Conservation (phyloP, 148 eudicot species). For the Polygonum aviculare region DNA sequence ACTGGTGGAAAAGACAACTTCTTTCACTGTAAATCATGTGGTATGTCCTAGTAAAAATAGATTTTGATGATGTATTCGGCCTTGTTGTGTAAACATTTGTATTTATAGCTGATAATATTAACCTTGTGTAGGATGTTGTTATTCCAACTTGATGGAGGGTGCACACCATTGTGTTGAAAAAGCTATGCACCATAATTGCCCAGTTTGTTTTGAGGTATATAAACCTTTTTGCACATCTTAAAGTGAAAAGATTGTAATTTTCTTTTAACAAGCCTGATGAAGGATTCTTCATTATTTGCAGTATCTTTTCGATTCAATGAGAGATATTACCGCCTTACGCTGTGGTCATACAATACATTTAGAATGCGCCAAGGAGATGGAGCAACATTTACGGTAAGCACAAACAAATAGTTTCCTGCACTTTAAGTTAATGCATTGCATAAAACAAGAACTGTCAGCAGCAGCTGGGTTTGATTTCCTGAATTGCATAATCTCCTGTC, state of each 20-base stretch:
- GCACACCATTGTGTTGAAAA: conserved; percentile 63
- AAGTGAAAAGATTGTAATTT: not conserved
- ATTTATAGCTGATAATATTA: not conserved
- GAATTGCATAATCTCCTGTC: not conserved
- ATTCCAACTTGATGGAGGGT: conserved; percentile 48
- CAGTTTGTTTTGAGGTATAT: conserved; percentile 77
- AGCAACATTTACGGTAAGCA: conserved; percentile 33
- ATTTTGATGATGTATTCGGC: not conserved
- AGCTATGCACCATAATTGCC: conserved; percentile 87
- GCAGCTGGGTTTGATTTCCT: not conserved
- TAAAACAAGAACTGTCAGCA: not conserved
- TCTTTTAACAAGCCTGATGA: not conserved
- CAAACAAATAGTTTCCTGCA: not conserved
- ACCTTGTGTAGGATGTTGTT: conserved; percentile 53
- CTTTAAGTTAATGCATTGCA: not conserved
- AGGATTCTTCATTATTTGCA: conserved; percentile 16
- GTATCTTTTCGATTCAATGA: conserved; percentile 44
- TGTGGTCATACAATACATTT: conserved; percentile 53
- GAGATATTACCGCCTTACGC: conserved; percentile 30
- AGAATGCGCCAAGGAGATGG: conserved; percentile 45
- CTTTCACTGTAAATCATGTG: conserved; percentile 73
- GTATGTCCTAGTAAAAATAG: conserved; percentile 23
- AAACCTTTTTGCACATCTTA: not conserved
- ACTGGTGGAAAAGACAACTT: conserved; percentile 71
- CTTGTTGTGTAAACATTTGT: not conserved